Percentiles rank a stretch among this genome's conserved stretches.
Evolutionary conservation across 2,329 filamentous ascomycete genomes (phyloP).

Genomic region (Rhytidhysteron rufulum): DNA sequence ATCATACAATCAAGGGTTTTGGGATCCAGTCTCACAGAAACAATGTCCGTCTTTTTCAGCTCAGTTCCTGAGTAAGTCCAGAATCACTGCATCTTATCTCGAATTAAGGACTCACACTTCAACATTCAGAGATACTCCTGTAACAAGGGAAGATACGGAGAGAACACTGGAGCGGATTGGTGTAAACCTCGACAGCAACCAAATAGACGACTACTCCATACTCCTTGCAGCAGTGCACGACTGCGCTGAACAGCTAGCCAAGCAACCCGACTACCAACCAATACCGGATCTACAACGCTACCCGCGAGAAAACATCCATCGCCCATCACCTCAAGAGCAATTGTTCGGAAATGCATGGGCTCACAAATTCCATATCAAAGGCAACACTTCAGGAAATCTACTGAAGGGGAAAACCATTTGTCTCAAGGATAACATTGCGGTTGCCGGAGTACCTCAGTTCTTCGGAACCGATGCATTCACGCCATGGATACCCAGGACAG

Average conservation of each 20-base stretch:
- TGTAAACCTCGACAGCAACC: constrained; percentile 29
- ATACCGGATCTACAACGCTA: constrained; percentile 30
- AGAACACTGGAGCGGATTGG: too few species aligned
- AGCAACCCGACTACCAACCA: constrained; percentile 34
- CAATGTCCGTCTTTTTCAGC: too few species aligned
- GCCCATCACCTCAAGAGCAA: constrained; percentile 31
- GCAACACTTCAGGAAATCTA: constrained; percentile 18
- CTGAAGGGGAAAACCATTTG: constrained; percentile 35
- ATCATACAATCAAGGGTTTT: too few species aligned
- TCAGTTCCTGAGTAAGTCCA: too few species aligned
- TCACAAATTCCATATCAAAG: constrained; percentile 37
- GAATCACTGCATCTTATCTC: too few species aligned
- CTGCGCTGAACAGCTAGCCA: constrained; percentile 34
- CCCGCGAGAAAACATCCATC: constrained; percentile 33
- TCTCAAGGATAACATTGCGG: constrained; percentile 30
- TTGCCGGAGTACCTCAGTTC: constrained; percentile 29
- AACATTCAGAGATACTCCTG: too few species aligned
- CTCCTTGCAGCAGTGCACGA: constrained; percentile 40
- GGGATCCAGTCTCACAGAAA: too few species aligned
- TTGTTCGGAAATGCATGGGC: constrained; percentile 42
- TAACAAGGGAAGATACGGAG: too few species aligned
- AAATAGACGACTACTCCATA: constrained; percentile 36
- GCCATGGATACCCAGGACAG: constrained; percentile 16
- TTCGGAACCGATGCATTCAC: constrained; percentile 25
- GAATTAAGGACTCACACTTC: too few species aligned